Evolutionary conservation across 352 stramenopile species (phyloP).

Genomic region (Globisporangium mamillatum): DNA sequence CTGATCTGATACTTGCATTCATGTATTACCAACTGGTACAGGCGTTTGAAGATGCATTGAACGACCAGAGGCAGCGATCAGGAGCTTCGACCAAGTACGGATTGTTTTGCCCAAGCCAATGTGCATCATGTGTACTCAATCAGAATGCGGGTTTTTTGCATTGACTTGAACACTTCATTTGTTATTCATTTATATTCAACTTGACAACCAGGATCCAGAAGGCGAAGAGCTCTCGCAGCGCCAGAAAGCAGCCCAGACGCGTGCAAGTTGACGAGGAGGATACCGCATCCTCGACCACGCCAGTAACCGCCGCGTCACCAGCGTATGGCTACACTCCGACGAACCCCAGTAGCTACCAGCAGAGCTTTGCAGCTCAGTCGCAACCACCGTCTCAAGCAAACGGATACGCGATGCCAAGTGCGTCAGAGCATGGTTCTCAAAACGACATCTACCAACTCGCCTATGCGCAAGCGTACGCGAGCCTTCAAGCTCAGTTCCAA

Average conservation of each 20-base stretch:
- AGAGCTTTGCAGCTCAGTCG: neutral
- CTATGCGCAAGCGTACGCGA: constrained; percentile 65
- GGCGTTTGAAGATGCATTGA: constrained; percentile 73
- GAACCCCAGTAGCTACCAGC: neutral
- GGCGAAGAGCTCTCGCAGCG: constrained; percentile 14
- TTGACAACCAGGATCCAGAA: constrained; percentile 24
- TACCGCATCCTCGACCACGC: constrained; percentile 9
- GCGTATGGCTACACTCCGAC: constrained; percentile 9
- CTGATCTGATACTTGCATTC: neutral
- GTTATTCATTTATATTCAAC: neutral
- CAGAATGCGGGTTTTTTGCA: neutral
- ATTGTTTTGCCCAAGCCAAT: neutral
- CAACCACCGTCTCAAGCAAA: neutral
- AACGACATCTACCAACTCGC: constrained; percentile 60
- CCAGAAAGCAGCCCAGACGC: constrained; percentile 25
- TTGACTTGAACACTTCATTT: neutral
- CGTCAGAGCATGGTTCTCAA: neutral
- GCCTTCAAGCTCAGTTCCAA: constrained; percentile 60
- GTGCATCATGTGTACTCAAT: neutral
- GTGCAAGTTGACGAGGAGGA: constrained; percentile 25
- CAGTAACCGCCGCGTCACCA: neutral
- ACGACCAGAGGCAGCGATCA: constrained; percentile 32
- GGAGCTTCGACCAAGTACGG: constrained; percentile 4
- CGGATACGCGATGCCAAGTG: constrained; percentile 1
- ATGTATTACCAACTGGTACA: constrained; percentile 12